Base-by-base conservation (phyloP, 2,329 filamentous ascomycete species). In the Lachnellula hyalina region DNA sequence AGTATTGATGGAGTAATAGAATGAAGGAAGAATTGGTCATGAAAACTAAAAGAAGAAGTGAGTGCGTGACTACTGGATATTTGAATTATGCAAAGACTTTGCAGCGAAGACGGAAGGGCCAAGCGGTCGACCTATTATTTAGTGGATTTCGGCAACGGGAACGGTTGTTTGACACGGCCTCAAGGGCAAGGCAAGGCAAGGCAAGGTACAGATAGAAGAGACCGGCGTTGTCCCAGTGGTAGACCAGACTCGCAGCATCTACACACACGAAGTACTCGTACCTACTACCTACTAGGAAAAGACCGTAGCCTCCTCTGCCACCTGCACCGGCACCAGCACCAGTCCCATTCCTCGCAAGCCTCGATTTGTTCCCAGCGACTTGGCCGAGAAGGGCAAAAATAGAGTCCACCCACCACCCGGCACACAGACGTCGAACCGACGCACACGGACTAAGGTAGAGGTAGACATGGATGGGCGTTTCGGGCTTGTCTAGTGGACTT, bases 81-180 rank as follows among this genome's bases (percentile, higher is more conserved):
- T 61, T 63, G 62, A 64, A 57, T 61, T 61, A 60, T 64, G 62
- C 61, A 61, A 57, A 54, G 19, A 41, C 47, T 51, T 40, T 56
- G 46, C 50, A 50, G 53, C 52, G 56, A 56, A 57, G n/a, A 44
- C 53, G 56, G 56, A 55, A 54, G 19, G 48, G 25, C 4, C 19
- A 46, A 28, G n/a, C 15, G 42, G 28, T 11, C 8, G 28, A 32
- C 28, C 28, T 32, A 32, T 32, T 32, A 32, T 32, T 32, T 32
- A 32, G 28, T 32, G 44, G 47, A 47, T 48, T 35, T 47, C 48
- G 46, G 54, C 40, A 28, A 47, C 19, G 52, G 54, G 46, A 15
- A 25, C n/a, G 44, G 28, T 11, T 32, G 28, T 32, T 32, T 32
- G 28, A 11, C 8, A 32, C 28, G 28, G 28, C 28, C 7, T 25